phyloP scores from a whole-genome alignment of 1,284 basidiomycete species.

The Volvariella volvacea region DNA sequence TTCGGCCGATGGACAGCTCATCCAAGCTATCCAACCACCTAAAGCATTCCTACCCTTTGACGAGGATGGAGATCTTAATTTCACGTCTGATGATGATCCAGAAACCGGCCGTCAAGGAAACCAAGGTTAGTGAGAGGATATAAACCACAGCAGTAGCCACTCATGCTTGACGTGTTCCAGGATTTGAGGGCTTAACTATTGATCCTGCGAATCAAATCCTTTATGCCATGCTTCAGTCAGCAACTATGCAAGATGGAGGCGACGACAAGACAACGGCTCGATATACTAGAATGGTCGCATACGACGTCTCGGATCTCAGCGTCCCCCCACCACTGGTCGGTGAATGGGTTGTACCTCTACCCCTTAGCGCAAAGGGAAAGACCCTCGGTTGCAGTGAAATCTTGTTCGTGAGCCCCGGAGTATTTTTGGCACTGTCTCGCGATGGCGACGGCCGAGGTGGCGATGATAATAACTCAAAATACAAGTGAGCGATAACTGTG shows the following conservation, averaged over 20 bases:
- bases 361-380: constrained; percentile 46
- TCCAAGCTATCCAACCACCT: constrained; percentile 48
- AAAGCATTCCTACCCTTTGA: constrained; percentile 29
- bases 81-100: constrained; percentile 40
- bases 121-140: constrained; percentile 27
- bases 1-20: constrained; percentile 23
- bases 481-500: constrained; percentile 42
- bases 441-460: constrained; percentile 60
- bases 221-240: constrained; percentile 59
- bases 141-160: background rate
- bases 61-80: constrained; percentile 38
- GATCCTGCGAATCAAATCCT: constrained; percentile 42
- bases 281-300: constrained; percentile 55
- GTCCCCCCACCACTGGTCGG: constrained; percentile 33
- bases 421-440: constrained; percentile 55
- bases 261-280: constrained; percentile 36
- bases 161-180: too few relatives aligned
- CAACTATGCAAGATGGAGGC: constrained; percentile 60
- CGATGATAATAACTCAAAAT: constrained; percentile 40
- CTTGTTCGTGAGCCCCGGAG: constrained; percentile 41
- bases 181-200: constrained; percentile 58
- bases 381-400: constrained; percentile 51
- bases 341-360: constrained; percentile 61
- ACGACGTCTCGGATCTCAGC: constrained; percentile 34
- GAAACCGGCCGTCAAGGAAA: constrained; percentile 30